Evolutionary conservation across 768 basidiomycete genomes (phyloP), one percentile per base, ranked within the genome.

Genomic region (Pisolithus orientalis): DNA sequence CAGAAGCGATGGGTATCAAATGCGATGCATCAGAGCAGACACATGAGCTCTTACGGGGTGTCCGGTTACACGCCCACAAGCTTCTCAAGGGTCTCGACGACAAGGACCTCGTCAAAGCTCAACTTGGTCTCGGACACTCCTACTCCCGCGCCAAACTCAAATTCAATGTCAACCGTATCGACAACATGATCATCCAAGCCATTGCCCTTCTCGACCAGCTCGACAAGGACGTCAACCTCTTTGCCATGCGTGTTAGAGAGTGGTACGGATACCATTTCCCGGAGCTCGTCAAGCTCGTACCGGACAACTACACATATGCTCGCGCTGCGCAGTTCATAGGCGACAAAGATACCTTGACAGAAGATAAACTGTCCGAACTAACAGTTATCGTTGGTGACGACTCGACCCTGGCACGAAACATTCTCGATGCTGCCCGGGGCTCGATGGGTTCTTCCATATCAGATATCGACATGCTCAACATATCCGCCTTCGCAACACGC

Each of bases 241-340:
- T 98, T 69, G 88, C 94, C 17, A 98, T 98, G 95, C 90, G 95
- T 32, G 85, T 96, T 47, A 80, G 95, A 62, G 95, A 98, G 69
- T 98, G 95, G 95, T 98, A 98, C 69, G 95, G 95, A 6, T 97
- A 94, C 75, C 95, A 97, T 69, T 98, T 96, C 78, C 95, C 95
- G 38, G 95, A 98, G 72, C 87, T 97, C 59, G 80, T 95, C 73
- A 85, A 80, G 56, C 77, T 98, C 64, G 93, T 97, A 1, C 83
- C 94, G 51, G 95, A 97, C 71, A 95, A 96, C 68, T 84, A 91
- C 71, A 85, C 89, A 64, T 98, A 96, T 66, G 94, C 94, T n/a
- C 78, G 78, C 14, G 78, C 84, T 14, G 90, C 83, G 13, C 82
- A 86, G 60, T 84, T 93, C 64, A 90, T 97, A 57, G 93, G 94